Base-by-base conservation (phyloP, 1,284 basidiomycete genomes). In the Malassezia sp. region DNA sequence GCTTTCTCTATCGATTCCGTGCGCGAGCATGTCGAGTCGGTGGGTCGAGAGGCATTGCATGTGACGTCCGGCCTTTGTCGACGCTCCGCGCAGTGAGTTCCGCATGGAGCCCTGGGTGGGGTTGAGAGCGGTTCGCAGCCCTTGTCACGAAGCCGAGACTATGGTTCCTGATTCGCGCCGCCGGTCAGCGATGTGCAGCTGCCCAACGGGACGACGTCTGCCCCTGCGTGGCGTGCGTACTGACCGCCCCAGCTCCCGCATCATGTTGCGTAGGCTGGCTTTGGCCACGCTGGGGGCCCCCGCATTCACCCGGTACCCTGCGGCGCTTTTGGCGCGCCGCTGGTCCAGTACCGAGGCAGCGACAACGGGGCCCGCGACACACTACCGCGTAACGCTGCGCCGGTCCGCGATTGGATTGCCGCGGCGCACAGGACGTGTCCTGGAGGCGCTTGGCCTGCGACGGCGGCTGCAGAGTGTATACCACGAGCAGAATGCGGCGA, bases 381-480 rank as follows among this genome's bases (percentile, higher is more conserved):
- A 88, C 72, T 88, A 77, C 74, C 83, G 83, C 75, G 81, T 89
- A 57, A 88, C 85, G 18, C 78, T 85, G 14, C 77, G 78, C 11
- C 82, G 85, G 45, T 87, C 85, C 4, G 83, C 80, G 42, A 87
- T 88, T 57, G 80, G 83, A 2, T 77, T 88, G 24, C 81, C 82
- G 1, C 74, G 78, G 46, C 77, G 77, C 59, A 79, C 80, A 53
- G 78, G 84, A 67, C 80, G 77, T 38, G 85, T 84, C 0, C 76
- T 88, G 17, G 75, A 77, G 17, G 77, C 83, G 0, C 78, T 89
- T 1, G 85, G 85, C 0, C 75, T 89, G 42, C 82, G 83, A 68
- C 74, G 81, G 51, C 78, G 86, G 23, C 76, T 83, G 72, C 83
- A 85, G 62, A 85, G 82, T 0, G 84, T 88, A 28, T 88, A 82